A percentile compares a stretch with the other conserved stretches of the same genome.
phyloP scores from a whole-genome alignment of 2,329 filamentous ascomycete genomes.

The Chaetothyriales sp. region DNA sequence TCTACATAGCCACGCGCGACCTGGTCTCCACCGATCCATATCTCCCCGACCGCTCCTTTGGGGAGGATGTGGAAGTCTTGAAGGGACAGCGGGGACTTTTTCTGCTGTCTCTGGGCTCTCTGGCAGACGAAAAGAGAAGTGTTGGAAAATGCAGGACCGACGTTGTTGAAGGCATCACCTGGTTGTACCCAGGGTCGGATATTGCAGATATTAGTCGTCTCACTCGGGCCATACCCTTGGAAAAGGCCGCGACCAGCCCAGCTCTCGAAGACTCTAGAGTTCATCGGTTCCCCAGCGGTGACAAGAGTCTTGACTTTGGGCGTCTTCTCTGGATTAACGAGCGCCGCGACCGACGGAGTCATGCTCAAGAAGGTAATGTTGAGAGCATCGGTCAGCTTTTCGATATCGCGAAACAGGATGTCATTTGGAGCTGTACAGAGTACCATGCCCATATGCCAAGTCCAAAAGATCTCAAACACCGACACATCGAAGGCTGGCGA shows the following conservation, averaged over 20 bases:
- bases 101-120: slow-evolving; percentile 1
- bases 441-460: slow-evolving; percentile 65
- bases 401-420: slow-evolving; percentile 58
- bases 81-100: not conserved
- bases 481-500: slow-evolving; percentile 79
- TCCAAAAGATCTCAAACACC: slow-evolving; percentile 80
- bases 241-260: slow-evolving; percentile 57
- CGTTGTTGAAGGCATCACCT: slow-evolving; percentile 53
- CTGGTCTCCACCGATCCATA: slow-evolving; percentile 78
- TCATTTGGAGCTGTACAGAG: slow-evolving; percentile 66
- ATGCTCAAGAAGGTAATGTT: slow-evolving; percentile 67
- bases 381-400: slow-evolving; percentile 49
- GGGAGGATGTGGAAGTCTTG: slow-evolving; percentile 47
- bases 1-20: slow-evolving; percentile 60
- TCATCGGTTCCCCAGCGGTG: slow-evolving; percentile 69
- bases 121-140: slow-evolving; percentile 55
- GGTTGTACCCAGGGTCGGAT: slow-evolving; percentile 47
- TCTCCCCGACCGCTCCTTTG: slow-evolving; percentile 60
- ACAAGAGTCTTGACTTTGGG: slow-evolving; percentile 63
- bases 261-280: slow-evolving; percentile 51
- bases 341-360: slow-evolving; percentile 69
- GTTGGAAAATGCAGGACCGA: slow-evolving; percentile 62
- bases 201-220: slow-evolving; percentile 79
- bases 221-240: slow-evolving; percentile 73
- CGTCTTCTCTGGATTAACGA: slow-evolving; percentile 55